Evolutionary conservation across 2,329 filamentous ascomycete genomes (phyloP), one percentile per base, ranked within the genome.

Genomic region (Pseudocercospora vitis): DNA sequence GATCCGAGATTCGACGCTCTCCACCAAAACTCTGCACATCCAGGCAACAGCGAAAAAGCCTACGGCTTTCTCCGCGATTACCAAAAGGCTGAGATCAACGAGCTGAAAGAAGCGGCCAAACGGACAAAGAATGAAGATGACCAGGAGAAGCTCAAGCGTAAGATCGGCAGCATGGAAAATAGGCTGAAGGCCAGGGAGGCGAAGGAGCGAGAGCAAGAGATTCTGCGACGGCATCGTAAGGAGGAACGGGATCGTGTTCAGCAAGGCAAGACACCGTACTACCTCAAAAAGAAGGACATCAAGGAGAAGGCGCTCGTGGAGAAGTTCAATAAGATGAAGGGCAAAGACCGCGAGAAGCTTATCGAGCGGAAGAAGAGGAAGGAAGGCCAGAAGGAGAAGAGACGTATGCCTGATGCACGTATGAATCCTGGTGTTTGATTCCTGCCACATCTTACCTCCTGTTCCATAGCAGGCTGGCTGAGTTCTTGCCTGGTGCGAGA

Each of bases 321-420:
- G 65, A 84, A 87, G 69, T 96, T 88, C 73, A 81, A 86, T 64
- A 81, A 82, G 55, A 87, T 97, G 86, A 94, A 89, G 73, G 87
- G 87, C 69, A 87, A 85, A 70, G 86, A 96, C 73, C 82, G 91
- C 55, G 88, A 95, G 58, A 87, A 85, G 75, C 84, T 86, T 11
- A 89, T 97, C 65, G 90, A 95, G 78, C 81, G 89, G 69, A 85
- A 87, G 75, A 78, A 90, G 72, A 96, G 96, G 85, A 96, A 96
- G 85, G 78, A 89, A 49, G 84, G 88, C 0, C 78, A 83, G 7
- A 92, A 87, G 77, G 94, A 97, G 79, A 88, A 88, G 76, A 95
- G 68, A 66, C 73, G 72, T 49, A 78, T 79, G 76, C 77, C 77
- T 9, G 63, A 65, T 46, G 71, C 69, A 53, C 68, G 76, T 56